Evolutionary conservation across 768 basidiomycete species (phyloP).

Genomic region (Kwoniella newhampshirensis): DNA sequence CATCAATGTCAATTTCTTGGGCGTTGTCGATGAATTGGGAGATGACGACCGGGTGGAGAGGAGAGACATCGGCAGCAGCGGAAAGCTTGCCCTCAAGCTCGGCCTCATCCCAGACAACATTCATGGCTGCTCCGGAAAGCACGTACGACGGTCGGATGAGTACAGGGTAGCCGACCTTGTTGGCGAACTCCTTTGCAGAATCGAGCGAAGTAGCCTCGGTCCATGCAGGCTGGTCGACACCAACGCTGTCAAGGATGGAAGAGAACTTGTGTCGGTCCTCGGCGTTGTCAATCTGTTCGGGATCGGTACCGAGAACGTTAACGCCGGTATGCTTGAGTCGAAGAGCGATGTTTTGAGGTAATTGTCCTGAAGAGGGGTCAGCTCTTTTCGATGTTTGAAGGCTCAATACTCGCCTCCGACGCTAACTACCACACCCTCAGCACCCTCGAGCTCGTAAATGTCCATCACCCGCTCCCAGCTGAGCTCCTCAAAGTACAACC

Average conservation of each 20-base stretch:
- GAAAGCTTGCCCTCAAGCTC: constrained; percentile 88
- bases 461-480: constrained; percentile 99
- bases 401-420: constrained; percentile 72
- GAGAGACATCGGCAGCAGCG: constrained; percentile 94
- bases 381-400: neutral
- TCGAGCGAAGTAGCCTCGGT: constrained; percentile 82
- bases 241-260: constrained; percentile 86
- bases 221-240: constrained; percentile 97
- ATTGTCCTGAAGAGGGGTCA: constrained; percentile 66
- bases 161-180: constrained; percentile 89
- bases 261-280: constrained; percentile 99
- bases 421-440: constrained; percentile 90
- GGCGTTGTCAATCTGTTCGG: constrained; percentile 89
- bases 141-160: constrained; percentile 98
- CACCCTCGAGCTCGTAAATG: constrained; percentile 92
- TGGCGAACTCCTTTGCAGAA: constrained; percentile 87
- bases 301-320: constrained; percentile 94
- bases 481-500: constrained; percentile 97
- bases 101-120: constrained; percentile 91
- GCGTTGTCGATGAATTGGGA: constrained; percentile 98
- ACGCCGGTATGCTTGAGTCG: constrained; percentile 86
- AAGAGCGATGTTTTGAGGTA: constrained; percentile 97
- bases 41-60: constrained; percentile 95
- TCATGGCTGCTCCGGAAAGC: constrained; percentile 98
- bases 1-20: constrained; percentile 97